Conservation (phyloP, 2,329 filamentous ascomycete genomes). For the Fusarium transvaalense region DNA sequence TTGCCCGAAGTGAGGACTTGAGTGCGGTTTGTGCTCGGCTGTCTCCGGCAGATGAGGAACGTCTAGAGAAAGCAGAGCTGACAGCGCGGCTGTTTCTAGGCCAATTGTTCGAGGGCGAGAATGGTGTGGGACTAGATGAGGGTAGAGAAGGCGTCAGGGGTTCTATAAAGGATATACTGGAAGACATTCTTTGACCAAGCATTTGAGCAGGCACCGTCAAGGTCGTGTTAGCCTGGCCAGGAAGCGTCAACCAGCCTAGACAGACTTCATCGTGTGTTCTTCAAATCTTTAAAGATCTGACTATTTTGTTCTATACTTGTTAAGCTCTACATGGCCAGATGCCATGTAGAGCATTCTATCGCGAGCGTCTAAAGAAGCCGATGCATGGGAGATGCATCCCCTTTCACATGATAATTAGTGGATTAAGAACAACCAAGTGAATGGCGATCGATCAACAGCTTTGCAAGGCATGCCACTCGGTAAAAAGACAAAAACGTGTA, state of each 20-base stretch:
- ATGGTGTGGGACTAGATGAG: background rate
- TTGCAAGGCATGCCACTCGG: background rate
- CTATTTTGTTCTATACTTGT: background rate
- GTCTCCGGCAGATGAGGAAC: slow-evolving; percentile 71
- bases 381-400: background rate
- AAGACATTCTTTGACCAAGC: slow-evolving; percentile 26
- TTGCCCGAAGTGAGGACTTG: slow-evolving; percentile 81
- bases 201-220: background rate
- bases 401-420: background rate
- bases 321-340: background rate
- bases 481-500: background rate
- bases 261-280: background rate
- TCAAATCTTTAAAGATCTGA: background rate
- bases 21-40: slow-evolving; percentile 77
- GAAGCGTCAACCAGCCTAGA: background rate
- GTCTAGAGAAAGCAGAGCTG: slow-evolving; percentile 75
- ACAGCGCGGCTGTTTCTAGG: slow-evolving; percentile 70
- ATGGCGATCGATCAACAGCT: background rate
- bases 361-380: background rate
- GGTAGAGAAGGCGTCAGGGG: background rate
- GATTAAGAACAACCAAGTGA: background rate
- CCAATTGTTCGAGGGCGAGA: slow-evolving; percentile 32
- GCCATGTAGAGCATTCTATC: background rate
- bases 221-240: background rate
- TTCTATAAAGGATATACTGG: slow-evolving; percentile 35